These are phyloP conservation scores for Monarda citriodora DNA, from an alignment of 305 asterid species.

Conservation along the genomic window DNA sequence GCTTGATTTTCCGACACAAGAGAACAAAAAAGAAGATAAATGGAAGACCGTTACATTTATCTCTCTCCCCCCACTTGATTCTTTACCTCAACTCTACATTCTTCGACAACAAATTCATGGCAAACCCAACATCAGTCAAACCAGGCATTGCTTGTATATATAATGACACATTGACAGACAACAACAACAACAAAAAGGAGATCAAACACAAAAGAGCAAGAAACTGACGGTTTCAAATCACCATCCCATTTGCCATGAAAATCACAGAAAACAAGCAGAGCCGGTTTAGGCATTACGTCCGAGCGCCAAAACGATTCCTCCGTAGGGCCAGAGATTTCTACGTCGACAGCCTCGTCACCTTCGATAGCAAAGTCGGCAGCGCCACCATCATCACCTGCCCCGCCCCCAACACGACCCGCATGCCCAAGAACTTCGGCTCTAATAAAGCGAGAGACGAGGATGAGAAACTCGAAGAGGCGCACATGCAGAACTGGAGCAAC, in stretches of 20 bases:
- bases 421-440: slow-evolving; percentile 17
- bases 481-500: slow-evolving; percentile 13
- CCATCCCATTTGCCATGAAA: slow-evolving; percentile 10
- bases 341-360: slow-evolving; percentile 36
- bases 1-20: too few relatives aligned
- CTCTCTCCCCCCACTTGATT: background rate
- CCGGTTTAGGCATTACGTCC: slow-evolving; percentile 28
- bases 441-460: background rate
- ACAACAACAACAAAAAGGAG: background rate
- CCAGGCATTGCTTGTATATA: slow-evolving; percentile 14
- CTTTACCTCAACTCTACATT: slow-evolving; percentile 9
- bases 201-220: background rate
- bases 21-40: too few relatives aligned
- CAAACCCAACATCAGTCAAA: slow-evolving; percentile 10
- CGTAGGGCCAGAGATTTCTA: slow-evolving; percentile 49
- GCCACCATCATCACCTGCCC: slow-evolving; percentile 24
- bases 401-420: slow-evolving; percentile 13
- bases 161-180: background rate
- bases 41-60: too few relatives aligned
- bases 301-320: slow-evolving; percentile 36
- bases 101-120: slow-evolving; percentile 15
- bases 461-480: slow-evolving; percentile 14
- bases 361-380: slow-evolving; percentile 32
- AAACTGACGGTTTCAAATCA: background rate
- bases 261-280: slow-evolving; percentile 22